A percentile compares a stretch with the other conserved stretches of the same genome.
Conservation (phyloP, 1,284 basidiomycete genomes). For the Sparassis latifolia region DNA sequence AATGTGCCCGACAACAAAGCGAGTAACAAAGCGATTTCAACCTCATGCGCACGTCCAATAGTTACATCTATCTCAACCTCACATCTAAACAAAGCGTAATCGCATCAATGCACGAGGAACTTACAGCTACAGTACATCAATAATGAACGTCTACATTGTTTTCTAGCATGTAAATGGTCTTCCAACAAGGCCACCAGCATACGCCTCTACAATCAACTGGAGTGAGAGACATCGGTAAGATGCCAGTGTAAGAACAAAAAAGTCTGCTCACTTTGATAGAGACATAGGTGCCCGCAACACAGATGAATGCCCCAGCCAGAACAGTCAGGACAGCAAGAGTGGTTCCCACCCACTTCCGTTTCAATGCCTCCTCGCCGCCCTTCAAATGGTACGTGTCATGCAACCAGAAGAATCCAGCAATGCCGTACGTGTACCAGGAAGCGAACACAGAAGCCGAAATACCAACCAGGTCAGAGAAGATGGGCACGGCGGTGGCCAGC, state of each 20-base stretch:
- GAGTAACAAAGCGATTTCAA: no score
- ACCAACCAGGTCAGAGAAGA: slow-evolving; percentile 47
- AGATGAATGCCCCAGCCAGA: slow-evolving; percentile 45
- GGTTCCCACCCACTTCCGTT: slow-evolving; percentile 26
- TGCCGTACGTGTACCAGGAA: slow-evolving; percentile 51
- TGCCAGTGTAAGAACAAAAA: slow-evolving; percentile 1
- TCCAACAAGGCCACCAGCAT: slow-evolving; percentile 36
- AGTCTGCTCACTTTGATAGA: slow-evolving; percentile 36
- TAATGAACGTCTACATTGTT: no score
- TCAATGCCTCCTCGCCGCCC: slow-evolving; percentile 29
- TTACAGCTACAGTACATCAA: no score
- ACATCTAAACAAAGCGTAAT: no score
- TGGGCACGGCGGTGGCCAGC: slow-evolving; percentile 48
- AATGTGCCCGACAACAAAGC: no score
- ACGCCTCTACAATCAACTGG: slow-evolving; percentile 46
- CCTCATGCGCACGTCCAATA: no score
- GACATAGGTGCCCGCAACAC: slow-evolving; percentile 47
- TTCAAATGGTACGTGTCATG: slow-evolving; percentile 40
- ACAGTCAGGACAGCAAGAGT: slow-evolving; percentile 37
- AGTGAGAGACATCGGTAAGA: neutral
- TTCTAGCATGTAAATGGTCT: slow-evolving; percentile 43
- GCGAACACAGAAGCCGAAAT: slow-evolving; percentile 52
- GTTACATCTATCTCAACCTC: no score
- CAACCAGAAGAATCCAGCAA: slow-evolving; percentile 54
- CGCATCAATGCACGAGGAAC: no score